Percentiles rank a stretch among this genome's conserved stretches.
Evolutionary conservation across 164 flowering plant species (phyloP).

Genomic region (Liquidambar formosana): DNA sequence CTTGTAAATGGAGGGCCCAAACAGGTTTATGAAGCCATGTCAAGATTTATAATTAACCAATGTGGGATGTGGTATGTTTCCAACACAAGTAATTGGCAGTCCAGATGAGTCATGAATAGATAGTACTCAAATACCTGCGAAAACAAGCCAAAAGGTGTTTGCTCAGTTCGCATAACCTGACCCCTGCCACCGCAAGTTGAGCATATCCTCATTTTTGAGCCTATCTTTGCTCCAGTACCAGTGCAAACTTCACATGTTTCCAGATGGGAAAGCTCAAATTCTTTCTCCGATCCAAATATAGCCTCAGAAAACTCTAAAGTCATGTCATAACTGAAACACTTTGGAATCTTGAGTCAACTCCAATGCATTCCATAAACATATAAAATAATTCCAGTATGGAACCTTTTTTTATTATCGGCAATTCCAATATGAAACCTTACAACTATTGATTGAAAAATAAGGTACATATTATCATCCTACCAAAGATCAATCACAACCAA

Average conservation of each 20-base stretch:
- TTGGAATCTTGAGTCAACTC: slow-evolving; percentile 30
- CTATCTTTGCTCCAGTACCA: slow-evolving; percentile 89
- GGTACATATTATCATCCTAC: neutral
- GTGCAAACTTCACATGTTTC: slow-evolving; percentile 85
- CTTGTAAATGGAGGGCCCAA: too few species aligned
- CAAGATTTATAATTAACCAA: too few species aligned
- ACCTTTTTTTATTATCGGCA: too few species aligned
- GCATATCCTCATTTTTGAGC: slow-evolving; percentile 93
- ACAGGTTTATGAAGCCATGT: too few species aligned
- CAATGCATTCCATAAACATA: neutral
- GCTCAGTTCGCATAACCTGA: slow-evolving; percentile 99
- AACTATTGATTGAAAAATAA: neutral
- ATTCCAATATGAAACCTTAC: neutral
- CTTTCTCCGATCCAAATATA: slow-evolving; percentile 91
- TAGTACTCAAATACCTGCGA: slow-evolving; percentile 66
- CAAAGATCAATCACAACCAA: neutral
- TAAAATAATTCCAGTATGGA: neutral
- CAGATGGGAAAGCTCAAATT: slow-evolving; percentile 86
- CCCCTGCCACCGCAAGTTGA: slow-evolving; percentile 98
- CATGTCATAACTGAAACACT: slow-evolving; percentile 84
- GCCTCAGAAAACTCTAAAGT: slow-evolving; percentile 80
- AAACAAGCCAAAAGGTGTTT: slow-evolving; percentile 96
- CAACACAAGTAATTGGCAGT: neutral
- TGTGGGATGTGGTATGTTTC: too few species aligned
- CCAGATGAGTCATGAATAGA: neutral